Percentiles rank a stretch among this genome's conserved stretches.
Evolutionary conservation across 306 rosid species (phyloP).

Genomic region (Quercus engelmannii): DNA sequence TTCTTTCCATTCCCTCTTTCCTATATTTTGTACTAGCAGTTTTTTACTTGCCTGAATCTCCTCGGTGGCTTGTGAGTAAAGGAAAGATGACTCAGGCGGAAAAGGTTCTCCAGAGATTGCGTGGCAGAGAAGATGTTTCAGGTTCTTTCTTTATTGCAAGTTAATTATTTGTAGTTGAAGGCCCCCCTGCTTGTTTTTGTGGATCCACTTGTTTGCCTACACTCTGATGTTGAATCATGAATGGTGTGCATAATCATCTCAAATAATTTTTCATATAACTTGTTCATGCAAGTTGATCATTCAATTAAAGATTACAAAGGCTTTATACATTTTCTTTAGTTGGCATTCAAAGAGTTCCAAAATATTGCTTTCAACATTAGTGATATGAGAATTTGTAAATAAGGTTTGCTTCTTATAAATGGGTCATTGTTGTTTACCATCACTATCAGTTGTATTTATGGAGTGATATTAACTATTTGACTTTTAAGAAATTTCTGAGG

Average conservation of each 20-base stretch:
- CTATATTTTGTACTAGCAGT: slow-evolving; percentile 51
- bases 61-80: slow-evolving; percentile 85
- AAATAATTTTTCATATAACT: background rate
- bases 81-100: slow-evolving; percentile 79
- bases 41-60: slow-evolving; percentile 87
- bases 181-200: background rate
- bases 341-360: background rate
- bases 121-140: slow-evolving; percentile 85
- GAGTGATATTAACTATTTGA: background rate
- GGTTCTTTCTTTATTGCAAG: slow-evolving; percentile 35
- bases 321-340: background rate
- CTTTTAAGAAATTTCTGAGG: background rate
- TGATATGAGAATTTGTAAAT: background rate
- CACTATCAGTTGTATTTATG: background rate
- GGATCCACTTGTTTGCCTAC: background rate
- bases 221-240: background rate
- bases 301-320: background rate
- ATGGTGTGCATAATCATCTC: background rate
- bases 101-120: slow-evolving; percentile 66
- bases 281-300: background rate
- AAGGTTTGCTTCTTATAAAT: background rate
- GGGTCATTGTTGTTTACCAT: background rate
- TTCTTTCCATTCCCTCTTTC: slow-evolving; percentile 68
- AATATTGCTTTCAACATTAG: background rate
- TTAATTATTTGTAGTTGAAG: background rate